phyloP scores from a whole-genome alignment of 495 filamentous ascomycete species.

The Podospora pseudoanserina region DNA sequence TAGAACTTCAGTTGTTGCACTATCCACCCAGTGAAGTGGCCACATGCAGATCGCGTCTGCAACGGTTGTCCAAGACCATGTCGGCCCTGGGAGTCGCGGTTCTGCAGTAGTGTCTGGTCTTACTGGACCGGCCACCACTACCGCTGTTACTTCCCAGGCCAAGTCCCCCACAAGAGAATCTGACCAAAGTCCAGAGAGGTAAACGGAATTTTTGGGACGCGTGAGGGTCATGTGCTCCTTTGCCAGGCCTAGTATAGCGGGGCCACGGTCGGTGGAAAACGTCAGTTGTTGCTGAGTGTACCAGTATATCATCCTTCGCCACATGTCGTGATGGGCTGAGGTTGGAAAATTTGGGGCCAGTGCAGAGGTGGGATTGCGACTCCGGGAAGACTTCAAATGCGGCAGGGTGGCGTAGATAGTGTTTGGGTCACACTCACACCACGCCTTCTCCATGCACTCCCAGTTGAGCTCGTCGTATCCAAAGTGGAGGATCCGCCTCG shows the following conservation, averaged over 20 bases:
- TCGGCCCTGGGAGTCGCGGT: not conserved
- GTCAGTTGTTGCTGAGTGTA: slow-evolving; percentile 5
- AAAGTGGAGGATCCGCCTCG: not conserved
- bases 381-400: not conserved
- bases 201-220: not conserved
- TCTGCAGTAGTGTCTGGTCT: not conserved
- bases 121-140: not conserved
- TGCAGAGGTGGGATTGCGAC: not conserved
- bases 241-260: not conserved
- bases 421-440: not conserved
- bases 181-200: not conserved
- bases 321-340: not conserved
- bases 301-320: not conserved
- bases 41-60: not conserved
- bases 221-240: not conserved
- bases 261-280: not conserved
- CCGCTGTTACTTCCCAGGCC: not conserved
- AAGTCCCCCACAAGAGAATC: not conserved
- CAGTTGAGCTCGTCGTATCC: not conserved
- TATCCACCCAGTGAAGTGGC: not conserved
- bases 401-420: not conserved
- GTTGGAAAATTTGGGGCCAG: not conserved
- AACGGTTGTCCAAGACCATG: not conserved
- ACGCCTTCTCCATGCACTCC: not conserved
- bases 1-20: not conserved